These are phyloP conservation scores for Moesziomyces parantarcticus DNA, from an alignment of 1,284 basidiomycete genomes.

Conservation along the genomic window DNA sequence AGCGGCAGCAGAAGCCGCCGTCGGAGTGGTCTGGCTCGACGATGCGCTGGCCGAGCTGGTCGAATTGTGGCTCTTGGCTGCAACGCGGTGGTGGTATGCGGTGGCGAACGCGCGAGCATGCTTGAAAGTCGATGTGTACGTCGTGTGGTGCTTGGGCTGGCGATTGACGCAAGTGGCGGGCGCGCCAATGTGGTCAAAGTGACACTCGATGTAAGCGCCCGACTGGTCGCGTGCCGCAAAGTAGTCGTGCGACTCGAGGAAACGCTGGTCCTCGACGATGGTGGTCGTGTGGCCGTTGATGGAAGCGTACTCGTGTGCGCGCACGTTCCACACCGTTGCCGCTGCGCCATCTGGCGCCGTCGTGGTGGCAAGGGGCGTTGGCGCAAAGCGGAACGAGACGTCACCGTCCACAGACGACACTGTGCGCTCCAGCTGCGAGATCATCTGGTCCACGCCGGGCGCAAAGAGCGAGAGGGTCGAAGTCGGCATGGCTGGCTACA, in stretches of 20 bases:
- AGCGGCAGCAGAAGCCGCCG: slow-evolving; percentile 13
- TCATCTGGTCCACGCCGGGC: slow-evolving; percentile 39
- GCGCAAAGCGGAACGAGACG: slow-evolving; percentile 19
- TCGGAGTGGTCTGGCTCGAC: slow-evolving; percentile 5
- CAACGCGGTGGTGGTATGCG: slow-evolving; percentile 27
- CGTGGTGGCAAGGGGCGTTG: slow-evolving; percentile 37
- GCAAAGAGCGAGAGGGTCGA: slow-evolving; percentile 37
- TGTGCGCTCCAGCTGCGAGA: slow-evolving; percentile 15
- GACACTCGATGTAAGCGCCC: slow-evolving; percentile 31
- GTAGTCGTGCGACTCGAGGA: slow-evolving; percentile 42
- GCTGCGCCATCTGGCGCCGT: slow-evolving; percentile 34
- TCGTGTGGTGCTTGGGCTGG: slow-evolving; percentile 25
- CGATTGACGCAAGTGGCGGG: slow-evolving; percentile 33
- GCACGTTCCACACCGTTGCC: slow-evolving; percentile 45
- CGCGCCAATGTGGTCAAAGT: slow-evolving; percentile 30
- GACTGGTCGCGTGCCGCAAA: slow-evolving; percentile 25
- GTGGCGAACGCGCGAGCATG: slow-evolving; percentile 33
- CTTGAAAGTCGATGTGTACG: slow-evolving; percentile 27
- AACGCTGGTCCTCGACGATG: slow-evolving; percentile 30
- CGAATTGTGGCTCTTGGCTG: slow-evolving; percentile 7
- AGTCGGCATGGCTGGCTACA: slow-evolving; percentile 4
- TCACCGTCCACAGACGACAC: slow-evolving; percentile 24
- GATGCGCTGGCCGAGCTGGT: slow-evolving; percentile 9
- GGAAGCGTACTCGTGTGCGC: slow-evolving; percentile 40
- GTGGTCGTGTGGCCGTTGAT: slow-evolving; percentile 27